Evolutionary conservation across 805 yeast species (phyloP).

Genomic region (Nakazawaea peltata): DNA sequence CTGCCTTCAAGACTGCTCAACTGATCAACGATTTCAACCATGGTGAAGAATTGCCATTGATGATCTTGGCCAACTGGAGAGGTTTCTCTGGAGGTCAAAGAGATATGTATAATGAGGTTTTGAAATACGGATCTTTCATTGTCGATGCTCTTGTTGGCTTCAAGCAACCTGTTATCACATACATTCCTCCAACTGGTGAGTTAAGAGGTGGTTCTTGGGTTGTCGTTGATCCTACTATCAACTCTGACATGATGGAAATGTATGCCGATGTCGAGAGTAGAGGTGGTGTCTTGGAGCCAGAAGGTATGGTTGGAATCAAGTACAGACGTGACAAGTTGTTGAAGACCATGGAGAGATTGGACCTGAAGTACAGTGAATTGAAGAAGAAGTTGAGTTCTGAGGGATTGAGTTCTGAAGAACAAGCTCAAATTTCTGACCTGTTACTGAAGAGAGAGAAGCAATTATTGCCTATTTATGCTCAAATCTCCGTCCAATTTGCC

Average conservation of each 20-base stretch:
- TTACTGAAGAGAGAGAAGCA: slow-evolving; percentile 71
- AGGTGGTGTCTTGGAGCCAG: slow-evolving; percentile 98
- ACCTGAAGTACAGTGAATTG: slow-evolving; percentile 61
- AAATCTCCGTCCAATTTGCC: slow-evolving; percentile 92
- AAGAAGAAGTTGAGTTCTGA: slow-evolving; percentile 50
- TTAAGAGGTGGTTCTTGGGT: slow-evolving; percentile 99
- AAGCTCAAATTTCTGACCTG: slow-evolving; percentile 53
- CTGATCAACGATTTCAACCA: slow-evolving; percentile 95
- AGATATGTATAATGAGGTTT: slow-evolving; percentile 97
- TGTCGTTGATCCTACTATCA: slow-evolving; percentile 97
- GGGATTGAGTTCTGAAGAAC: slow-evolving; percentile 54
- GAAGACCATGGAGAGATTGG: slow-evolving; percentile 88
- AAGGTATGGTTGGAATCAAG: slow-evolving; percentile 98
- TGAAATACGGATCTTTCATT: slow-evolving; percentile 93
- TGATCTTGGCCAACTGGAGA: slow-evolving; percentile 99
- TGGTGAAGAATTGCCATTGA: slow-evolving; percentile 96
- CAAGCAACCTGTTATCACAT: slow-evolving; percentile 94
- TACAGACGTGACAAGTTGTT: slow-evolving; percentile 89
- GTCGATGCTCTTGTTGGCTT: slow-evolving; percentile 95
- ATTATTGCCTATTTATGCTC: slow-evolving; percentile 82
- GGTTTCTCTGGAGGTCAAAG: slow-evolving; percentile 99
- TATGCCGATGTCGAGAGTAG: slow-evolving; percentile 94
- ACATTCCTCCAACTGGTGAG: slow-evolving; percentile 98
- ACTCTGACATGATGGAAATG: slow-evolving; percentile 98
- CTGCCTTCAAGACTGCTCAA: slow-evolving; percentile 98